These are phyloP conservation scores for Polyplosphaeria fusca DNA, from an alignment of 495 filamentous ascomycete genomes.

Conservation along the genomic window DNA sequence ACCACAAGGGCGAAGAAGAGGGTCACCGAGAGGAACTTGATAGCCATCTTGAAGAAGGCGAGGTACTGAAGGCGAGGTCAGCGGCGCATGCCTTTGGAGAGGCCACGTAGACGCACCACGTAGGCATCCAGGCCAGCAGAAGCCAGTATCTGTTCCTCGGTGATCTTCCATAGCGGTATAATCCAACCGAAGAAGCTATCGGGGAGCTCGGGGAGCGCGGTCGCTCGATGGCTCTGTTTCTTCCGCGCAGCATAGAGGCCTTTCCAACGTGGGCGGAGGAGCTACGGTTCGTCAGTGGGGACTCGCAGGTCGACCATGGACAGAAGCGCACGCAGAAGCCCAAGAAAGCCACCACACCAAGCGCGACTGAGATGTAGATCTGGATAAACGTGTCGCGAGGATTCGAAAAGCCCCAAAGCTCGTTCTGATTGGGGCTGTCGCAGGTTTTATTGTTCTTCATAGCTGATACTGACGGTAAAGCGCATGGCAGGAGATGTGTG, in stretches of 20 bases:
- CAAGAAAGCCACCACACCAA: constrained; percentile 60
- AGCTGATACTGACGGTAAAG: too few relatives aligned
- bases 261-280: constrained; percentile 88
- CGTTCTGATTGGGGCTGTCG: neutral
- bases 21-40: constrained; percentile 72
- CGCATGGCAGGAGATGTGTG: too few relatives aligned
- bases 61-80: constrained; percentile 62
- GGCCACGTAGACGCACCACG: constrained; percentile 64
- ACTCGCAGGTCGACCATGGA: neutral
- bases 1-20: constrained; percentile 76
- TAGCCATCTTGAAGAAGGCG: constrained; percentile 89
- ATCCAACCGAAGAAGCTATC: constrained; percentile 94
- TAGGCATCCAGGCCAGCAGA: constrained; percentile 94
- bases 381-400: constrained; percentile 59
- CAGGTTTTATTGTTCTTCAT: constrained; percentile 6
- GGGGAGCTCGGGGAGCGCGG: constrained; percentile 77
- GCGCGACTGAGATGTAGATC: constrained; percentile 53
- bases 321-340: constrained; percentile 57
- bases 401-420: constrained; percentile 36
- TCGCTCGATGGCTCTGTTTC: constrained; percentile 62
- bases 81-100: neutral
- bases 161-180: constrained; percentile 78
- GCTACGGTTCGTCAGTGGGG: constrained; percentile 40
- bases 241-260: constrained; percentile 88
- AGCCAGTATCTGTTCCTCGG: constrained; percentile 81